A percentile compares a stretch with the other conserved stretches of the same genome.
These are phyloP conservation scores for Fusarium sp. DNA, from an alignment of 2,329 filamentous ascomycete species.

Conservation along the genomic window DNA sequence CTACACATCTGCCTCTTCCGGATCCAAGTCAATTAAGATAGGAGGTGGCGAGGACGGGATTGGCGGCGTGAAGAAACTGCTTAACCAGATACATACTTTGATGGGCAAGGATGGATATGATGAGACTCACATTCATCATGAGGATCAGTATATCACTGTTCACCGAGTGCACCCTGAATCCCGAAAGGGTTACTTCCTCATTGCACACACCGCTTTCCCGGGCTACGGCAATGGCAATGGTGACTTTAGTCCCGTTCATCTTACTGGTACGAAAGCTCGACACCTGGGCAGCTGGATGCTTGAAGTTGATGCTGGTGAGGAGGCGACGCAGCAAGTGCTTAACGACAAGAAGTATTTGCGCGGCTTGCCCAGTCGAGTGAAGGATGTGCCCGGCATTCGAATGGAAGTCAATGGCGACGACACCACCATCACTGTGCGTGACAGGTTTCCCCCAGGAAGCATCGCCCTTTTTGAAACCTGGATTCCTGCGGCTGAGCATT, in stretches of 20 bases:
- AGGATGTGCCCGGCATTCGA: constrained; percentile 79
- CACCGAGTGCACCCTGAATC: constrained; percentile 94
- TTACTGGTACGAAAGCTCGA: constrained; percentile 87
- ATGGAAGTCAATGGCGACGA: constrained; percentile 81
- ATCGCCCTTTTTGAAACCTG: constrained; percentile 97
- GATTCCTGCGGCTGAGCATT: constrained; percentile 90
- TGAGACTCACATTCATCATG: constrained; percentile 97
- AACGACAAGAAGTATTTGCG: constrained; percentile 80
- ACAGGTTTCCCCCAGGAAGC: constrained; percentile 91
- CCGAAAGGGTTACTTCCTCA: constrained; percentile 93
- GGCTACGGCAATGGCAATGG: constrained; percentile 90
- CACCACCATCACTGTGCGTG: constrained; percentile 84
- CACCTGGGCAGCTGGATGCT: constrained; percentile 93
- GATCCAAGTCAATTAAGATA: constrained; percentile 69
- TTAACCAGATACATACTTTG: constrained; percentile 94
- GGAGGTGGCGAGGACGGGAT: constrained; percentile 86
- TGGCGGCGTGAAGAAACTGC: constrained; percentile 88
- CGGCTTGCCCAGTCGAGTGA: constrained; percentile 87
- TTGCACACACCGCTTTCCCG: constrained; percentile 96
- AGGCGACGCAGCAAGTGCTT: constrained; percentile 75
- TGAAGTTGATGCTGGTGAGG: constrained; percentile 84
- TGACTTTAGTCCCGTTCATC: constrained; percentile 81
- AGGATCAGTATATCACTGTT: constrained; percentile 95
- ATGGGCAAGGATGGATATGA: constrained; percentile 97
- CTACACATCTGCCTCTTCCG: constrained; percentile 85